Conservation (phyloP, 257 asterid genomes). For the Linderniella brevidens region DNA sequence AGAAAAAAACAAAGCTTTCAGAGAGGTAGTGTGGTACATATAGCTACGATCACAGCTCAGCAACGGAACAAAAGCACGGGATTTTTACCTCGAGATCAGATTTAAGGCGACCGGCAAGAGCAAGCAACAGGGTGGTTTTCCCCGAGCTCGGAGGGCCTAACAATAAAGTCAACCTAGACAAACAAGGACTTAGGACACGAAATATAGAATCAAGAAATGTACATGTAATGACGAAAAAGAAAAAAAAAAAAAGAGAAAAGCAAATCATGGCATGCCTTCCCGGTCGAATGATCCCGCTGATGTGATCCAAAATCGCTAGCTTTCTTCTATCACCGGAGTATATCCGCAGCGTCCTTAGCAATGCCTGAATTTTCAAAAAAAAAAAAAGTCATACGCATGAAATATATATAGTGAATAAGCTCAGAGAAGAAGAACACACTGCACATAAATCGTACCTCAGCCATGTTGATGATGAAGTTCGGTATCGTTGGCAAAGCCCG, state of each 20-base stretch:
- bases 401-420: slow-evolving; percentile 1
- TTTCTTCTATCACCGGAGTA: slow-evolving; percentile 44
- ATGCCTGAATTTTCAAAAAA: slow-evolving; percentile 30
- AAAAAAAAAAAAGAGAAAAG: background rate
- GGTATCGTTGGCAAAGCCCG: slow-evolving; percentile 95
- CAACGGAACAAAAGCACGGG: too few relatives aligned
- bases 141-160: slow-evolving; percentile 99
- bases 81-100: slow-evolving; percentile 64
- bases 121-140: slow-evolving; percentile 72
- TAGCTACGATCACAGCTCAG: too few relatives aligned
- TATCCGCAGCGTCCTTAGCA: slow-evolving; percentile 53
- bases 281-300: slow-evolving; percentile 86
- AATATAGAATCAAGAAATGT: slow-evolving; percentile 12
- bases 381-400: slow-evolving; percentile 17
- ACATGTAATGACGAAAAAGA: slow-evolving; percentile 9
- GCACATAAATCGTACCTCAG: slow-evolving; percentile 37
- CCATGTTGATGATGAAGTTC: slow-evolving; percentile 69
- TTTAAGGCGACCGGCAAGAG: slow-evolving; percentile 83
- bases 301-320: slow-evolving; percentile 58
- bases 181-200: slow-evolving; percentile 11
- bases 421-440: slow-evolving; percentile 2
- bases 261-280: slow-evolving; percentile 49
- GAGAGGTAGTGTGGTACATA: too few relatives aligned
- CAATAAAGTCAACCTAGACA: slow-evolving; percentile 62
- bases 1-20: too few relatives aligned